phyloP scores from a whole-genome alignment of 176 grass and related monocot genomes.

The Ampelocalamus luodianensis region DNA sequence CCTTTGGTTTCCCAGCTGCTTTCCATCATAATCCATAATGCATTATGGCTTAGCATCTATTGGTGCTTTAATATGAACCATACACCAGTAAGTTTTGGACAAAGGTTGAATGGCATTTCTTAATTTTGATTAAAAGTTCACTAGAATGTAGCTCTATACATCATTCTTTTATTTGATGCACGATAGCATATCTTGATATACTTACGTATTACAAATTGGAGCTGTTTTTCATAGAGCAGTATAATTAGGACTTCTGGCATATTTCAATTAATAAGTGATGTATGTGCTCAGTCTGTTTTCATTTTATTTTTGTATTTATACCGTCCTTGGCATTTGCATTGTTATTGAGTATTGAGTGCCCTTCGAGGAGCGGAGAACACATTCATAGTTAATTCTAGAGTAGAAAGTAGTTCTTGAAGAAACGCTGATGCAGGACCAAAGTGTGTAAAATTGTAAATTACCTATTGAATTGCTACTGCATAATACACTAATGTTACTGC shows the following conservation, averaged over 20 bases:
- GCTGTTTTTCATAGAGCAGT: neutral
- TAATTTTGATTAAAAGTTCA: neutral
- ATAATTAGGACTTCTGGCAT: neutral
- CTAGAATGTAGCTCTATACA: neutral
- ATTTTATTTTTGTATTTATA: neutral
- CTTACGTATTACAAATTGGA: neutral
- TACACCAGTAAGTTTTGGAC: neutral
- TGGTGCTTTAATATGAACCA: neutral
- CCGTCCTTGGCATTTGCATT: neutral
- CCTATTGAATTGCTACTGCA: neutral
- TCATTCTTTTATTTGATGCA: conserved; percentile 4
- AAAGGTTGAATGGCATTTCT: neutral
- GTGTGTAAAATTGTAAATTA: conserved; percentile 3
- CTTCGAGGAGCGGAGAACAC: neutral
- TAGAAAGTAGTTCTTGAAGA: conserved; percentile 14
- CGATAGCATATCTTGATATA: neutral
- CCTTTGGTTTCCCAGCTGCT: neutral
- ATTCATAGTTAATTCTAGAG: conserved; percentile 11
- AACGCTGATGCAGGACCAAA: neutral
- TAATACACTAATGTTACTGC: neutral
- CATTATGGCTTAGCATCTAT: conserved; percentile 7
- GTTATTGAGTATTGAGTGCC: neutral
- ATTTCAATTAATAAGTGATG: conserved; percentile 2
- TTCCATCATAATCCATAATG: conserved; percentile 15
- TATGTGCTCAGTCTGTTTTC: neutral